Base-by-base conservation (phyloP, 192 early-diverging fungal species). In the Coemansia sp. region DNA sequence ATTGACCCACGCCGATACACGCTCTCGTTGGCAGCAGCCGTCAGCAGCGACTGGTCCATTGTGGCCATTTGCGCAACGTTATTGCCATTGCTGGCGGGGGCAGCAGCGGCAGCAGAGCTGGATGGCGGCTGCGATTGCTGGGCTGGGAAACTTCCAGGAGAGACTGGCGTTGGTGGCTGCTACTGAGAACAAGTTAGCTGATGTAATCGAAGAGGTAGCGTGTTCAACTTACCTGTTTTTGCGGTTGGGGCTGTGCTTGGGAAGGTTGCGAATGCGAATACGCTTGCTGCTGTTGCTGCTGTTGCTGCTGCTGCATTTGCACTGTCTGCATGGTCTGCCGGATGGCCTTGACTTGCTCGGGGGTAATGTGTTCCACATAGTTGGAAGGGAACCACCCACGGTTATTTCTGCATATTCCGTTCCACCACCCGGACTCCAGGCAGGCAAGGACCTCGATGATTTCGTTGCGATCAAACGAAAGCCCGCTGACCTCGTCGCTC, bases 401-500 rank as follows among this genome's bases (percentile, higher is more conserved):
- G 57, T 84, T 72, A 42, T 81, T 85, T 48, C 82, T 81, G 62
- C 86, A 88, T 52, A 87, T 65, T 12, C 96, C 96, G 60, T 95
- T 93, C 96, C 96, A 98, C 96, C 96, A 98, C 11, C 94, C 96
- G 1, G 91, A 90, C 54, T 88, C 84, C 26, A 97, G 86, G 56
- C 90, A 89, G 8, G 85, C 87, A 8, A 95, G 72, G 6, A 98
- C 94, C 56, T 93, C 87, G 62, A 98, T 93, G 52, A 88, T 71
- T 60, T 96, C 92, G 53, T 89, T 93, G 53, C 84, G 80, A 49
- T 82, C 81, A 70, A 98, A 96, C 5, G 85, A 80, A 40, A 98
- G 83, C 43, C 84, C 85, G 41, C 88, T 86, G 38, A 80, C 70
- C 50, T 93, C 92, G 20, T 82, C 78, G 34, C 88, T 88, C 51